Base-by-base conservation (phyloP, 2,329 filamentous ascomycete species). In the Aspergillus texensis region DNA sequence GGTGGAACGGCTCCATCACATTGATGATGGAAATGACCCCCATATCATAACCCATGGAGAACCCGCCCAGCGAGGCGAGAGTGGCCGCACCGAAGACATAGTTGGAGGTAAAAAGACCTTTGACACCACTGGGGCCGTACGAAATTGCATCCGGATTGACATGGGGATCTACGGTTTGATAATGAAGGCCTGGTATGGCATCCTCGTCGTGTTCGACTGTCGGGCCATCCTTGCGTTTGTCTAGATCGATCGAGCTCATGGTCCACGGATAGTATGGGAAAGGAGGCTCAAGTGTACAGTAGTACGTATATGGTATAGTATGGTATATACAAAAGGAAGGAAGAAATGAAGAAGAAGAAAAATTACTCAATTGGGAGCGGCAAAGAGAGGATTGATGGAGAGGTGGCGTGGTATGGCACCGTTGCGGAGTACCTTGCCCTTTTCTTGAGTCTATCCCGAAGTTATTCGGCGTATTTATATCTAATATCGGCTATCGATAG, bases 1-100 rank as follows among this genome's bases (percentile, higher is more conserved):
- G 58, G 24, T 81, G 75, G 65, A 84, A 84, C 57, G 82, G 78
- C 0, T 74, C 70, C 79, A 83, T 82, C 14, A 80, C 77, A 10
- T 81, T 75, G 65, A 83, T 81, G 52, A 83, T 73, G 6, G 72
- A 77, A 56, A 80, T 78, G 36, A 82, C 79, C 26, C 80, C 79
- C 67, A 83, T 81, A 60, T 80, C 80, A 60, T 79, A 80, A 19
- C 78, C 78, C 66, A 80, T 80, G 1, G 78, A 75, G 46, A 79
- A 73, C 6, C 79, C 77, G 8, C 76, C 80, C 39, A 82, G 70
- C 10, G 75, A 79, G 0, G 80, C 80, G 9, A 82, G 72, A 9
- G 32, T 36, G 10, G 79, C 79, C 9, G 79, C 78, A 14, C 78
- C 77, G 9, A 79, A 74, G 48, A 82, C 78, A 61, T 77, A 81